Evolutionary conservation across 148 eudicot species (phyloP).

Genomic region (Fagopyrum homotropicum): DNA sequence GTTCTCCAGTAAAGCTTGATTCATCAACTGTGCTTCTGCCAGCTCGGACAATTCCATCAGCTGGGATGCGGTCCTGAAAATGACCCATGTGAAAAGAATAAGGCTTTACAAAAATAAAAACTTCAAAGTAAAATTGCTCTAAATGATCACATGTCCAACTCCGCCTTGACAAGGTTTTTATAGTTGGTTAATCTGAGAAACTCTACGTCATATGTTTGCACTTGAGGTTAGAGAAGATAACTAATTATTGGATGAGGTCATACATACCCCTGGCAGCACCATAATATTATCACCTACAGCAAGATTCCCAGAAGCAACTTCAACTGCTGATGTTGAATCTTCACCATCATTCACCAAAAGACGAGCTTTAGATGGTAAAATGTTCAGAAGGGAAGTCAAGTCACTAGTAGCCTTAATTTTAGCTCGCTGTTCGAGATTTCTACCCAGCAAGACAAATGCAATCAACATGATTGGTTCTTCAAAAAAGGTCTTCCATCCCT

Average conservation of each 20-base stretch:
- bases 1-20: slow-evolving; percentile 96
- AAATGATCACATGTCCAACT: background rate
- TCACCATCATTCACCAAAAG: slow-evolving; percentile 61
- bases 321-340: slow-evolving; percentile 59
- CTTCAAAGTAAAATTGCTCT: background rate
- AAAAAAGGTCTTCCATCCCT: slow-evolving; percentile 84
- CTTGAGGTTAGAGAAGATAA: background rate
- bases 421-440: slow-evolving; percentile 97
- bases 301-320: slow-evolving; percentile 82
- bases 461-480: slow-evolving; percentile 74
- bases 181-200: background rate
- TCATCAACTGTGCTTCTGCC: slow-evolving; percentile 98
- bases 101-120: background rate
- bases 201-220: background rate
- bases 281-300: slow-evolving; percentile 85
- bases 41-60: slow-evolving; percentile 84
- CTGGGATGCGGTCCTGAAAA: slow-evolving; percentile 89
- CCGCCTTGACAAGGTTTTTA: background rate
- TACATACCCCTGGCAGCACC: slow-evolving; percentile 94
- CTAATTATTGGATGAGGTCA: background rate
- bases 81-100: slow-evolving; percentile 4
- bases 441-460: slow-evolving; percentile 93
- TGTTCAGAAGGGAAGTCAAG: slow-evolving; percentile 80
- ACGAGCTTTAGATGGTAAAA: slow-evolving; percentile 91
- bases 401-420: slow-evolving; percentile 96